Evolutionary conservation across 306 rosid species (phyloP).

Genomic region (Casuarina cunninghamiana): DNA sequence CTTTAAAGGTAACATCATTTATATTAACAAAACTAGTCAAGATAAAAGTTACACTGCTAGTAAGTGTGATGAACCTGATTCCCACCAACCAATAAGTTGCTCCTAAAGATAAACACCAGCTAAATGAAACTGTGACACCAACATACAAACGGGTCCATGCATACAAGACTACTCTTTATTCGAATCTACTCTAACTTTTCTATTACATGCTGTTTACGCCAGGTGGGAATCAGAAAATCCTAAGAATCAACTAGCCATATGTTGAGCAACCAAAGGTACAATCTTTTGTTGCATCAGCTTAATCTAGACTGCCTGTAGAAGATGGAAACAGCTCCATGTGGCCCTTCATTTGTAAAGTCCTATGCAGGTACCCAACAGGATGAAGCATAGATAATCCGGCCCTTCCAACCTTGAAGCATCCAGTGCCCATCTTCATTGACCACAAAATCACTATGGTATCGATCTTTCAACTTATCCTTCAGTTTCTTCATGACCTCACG

Average conservation of each 20-base stretch:
- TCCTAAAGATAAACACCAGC: not conserved
- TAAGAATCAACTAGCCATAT: not conserved
- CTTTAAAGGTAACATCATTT: not conserved
- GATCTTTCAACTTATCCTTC: conserved; percentile 31
- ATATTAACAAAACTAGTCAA: not conserved
- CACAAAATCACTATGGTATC: conserved; percentile 53
- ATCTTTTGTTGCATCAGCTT: not conserved
- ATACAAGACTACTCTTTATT: not conserved
- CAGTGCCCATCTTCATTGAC: conserved; percentile 58
- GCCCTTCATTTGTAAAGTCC: conserved; percentile 6
- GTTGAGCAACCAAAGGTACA: not conserved
- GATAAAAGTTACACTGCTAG: not conserved
- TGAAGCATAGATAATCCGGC: conserved; percentile 48
- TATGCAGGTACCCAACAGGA: conserved; percentile 62
- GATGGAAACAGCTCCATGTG: not conserved
- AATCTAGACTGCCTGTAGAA: conserved; percentile 5
- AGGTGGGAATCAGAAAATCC: no score
- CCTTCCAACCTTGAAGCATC: conserved; percentile 85
- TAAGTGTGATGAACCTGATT: not conserved
- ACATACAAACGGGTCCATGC: not conserved
- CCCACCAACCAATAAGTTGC: not conserved
- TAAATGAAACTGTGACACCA: not conserved
- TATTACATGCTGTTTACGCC: not conserved
- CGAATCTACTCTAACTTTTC: not conserved
- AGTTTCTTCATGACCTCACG: conserved; percentile 38